Evolutionary conservation across 352 stramenopile species (phyloP).

Genomic region (Pythium oligandrum): DNA sequence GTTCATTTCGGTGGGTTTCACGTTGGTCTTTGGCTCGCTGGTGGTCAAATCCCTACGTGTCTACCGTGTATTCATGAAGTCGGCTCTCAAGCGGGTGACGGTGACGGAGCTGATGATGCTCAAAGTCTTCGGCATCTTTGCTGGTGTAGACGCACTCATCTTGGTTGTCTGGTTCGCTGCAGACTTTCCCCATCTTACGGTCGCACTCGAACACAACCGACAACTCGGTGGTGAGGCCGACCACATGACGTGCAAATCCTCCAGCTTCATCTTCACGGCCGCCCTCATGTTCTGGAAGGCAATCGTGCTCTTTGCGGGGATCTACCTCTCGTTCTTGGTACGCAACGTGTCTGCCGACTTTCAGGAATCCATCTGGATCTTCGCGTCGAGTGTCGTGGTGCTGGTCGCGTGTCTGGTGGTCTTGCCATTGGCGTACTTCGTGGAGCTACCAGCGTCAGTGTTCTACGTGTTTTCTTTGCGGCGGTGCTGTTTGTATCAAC

Average conservation of each 20-base stretch:
- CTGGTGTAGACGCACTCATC: constrained; percentile 30
- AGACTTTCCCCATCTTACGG: constrained; percentile 27
- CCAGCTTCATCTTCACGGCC: constrained; percentile 46
- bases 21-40: constrained; percentile 47
- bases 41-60: constrained; percentile 54
- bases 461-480: constrained; percentile 31
- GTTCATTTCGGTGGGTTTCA: constrained; percentile 34
- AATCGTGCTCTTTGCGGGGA: constrained; percentile 31
- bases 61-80: constrained; percentile 47
- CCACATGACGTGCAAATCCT: constrained; percentile 26
- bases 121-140: constrained; percentile 33
- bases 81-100: constrained; percentile 35
- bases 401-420: constrained; percentile 28
- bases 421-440: constrained; percentile 30
- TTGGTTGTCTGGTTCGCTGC: constrained; percentile 28
- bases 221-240: constrained; percentile 27
- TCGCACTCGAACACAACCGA: constrained; percentile 12
- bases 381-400: constrained; percentile 40
- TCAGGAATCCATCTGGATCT: constrained; percentile 66
- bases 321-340: constrained; percentile 56
- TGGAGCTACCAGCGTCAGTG: constrained; percentile 14
- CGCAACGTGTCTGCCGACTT: constrained; percentile 61
- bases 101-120: constrained; percentile 32
- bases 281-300: constrained; percentile 58
- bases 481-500: constrained; percentile 21